Base-by-base conservation (phyloP, 2,329 filamentous ascomycete species). In the Penicillium sclerotiorum region DNA sequence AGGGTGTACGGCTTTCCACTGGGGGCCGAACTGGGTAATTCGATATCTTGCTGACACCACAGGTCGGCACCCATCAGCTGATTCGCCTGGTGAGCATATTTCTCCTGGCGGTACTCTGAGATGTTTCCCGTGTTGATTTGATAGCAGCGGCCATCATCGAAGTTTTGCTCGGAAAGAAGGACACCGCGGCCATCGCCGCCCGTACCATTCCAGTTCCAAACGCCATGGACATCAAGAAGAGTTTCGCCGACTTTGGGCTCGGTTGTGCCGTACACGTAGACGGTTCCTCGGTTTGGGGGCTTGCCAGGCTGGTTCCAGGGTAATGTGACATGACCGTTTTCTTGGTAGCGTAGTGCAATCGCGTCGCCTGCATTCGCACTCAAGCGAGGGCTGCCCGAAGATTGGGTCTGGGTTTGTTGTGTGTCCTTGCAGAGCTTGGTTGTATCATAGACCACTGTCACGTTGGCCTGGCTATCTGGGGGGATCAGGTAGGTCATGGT, bases 91-190 rank as follows among this genome's bases (percentile, higher is more conserved):
- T 80, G 76, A 1, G 80, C 77, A 58, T 82, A 82, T 49, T 83
- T 63, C 18, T 74, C 58, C 58, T 83, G 79, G 49, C 91, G 88
- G 49, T 79, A 61, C 12, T 66, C 62, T 5, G 85, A 86, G 54
- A 90, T 84, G 43, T 65, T 45, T 2, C 76, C 75, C n/a, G 59
- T 60, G 68, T 90, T 92, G 63, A 83, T 72, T 74, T 97, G 88
- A 69, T 91, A 91, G 77, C 94, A 99, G 63, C 90, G 87, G 21
- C 88, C 88, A 62, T 99, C 94, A 63, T 97, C 94, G 68, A 85
- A 99, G 75, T 88, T 85, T 60, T 90, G 85, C 1, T 83, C 87
- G 0, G 87, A 84, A 30, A 97, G 76, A 11, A 97, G 84, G 35
- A 78, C 77, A 25, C 94, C 94, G 33, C 87, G 84, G 41, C 82